Percentiles rank a stretch among this genome's conserved stretches.
phyloP scores from a whole-genome alignment of 2,329 filamentous ascomycete genomes.

The Xylaria polymorpha region DNA sequence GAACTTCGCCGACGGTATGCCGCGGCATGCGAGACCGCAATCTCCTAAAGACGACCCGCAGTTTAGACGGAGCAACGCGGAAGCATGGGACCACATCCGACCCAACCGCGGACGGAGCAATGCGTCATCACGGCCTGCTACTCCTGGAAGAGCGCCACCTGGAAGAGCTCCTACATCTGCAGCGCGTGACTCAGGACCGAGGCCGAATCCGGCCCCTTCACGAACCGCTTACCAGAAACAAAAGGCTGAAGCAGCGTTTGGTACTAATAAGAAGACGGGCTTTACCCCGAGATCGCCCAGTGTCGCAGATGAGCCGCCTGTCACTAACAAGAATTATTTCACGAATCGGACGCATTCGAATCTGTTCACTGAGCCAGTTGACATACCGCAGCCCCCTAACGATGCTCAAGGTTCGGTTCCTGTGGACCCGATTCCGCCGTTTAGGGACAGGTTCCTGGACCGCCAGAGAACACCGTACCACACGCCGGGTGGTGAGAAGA shows the following conservation, averaged over 20 bases:
- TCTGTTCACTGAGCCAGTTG: constrained; percentile 48
- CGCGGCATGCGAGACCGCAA: constrained; percentile 36
- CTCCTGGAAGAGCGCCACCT: constrained; percentile 44
- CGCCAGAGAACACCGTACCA: constrained; percentile 69
- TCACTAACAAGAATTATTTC: constrained; percentile 63
- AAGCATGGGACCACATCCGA: constrained; percentile 54
- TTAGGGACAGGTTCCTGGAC: constrained; percentile 59
- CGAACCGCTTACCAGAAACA: constrained; percentile 65
- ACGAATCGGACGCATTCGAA: constrained; percentile 51
- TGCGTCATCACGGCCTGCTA: constrained; percentile 44
- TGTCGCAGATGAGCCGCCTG: constrained; percentile 64
- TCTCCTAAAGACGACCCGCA: constrained; percentile 45
- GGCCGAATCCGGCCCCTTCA: constrained; percentile 55
- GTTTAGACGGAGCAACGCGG: constrained; percentile 46
- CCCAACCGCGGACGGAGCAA: constrained; percentile 37
- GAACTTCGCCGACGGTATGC: constrained; percentile 43
- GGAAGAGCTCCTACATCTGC: constrained; percentile 48
- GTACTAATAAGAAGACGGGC: constrained; percentile 59
- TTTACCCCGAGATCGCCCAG: constrained; percentile 62
- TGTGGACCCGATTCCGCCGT: constrained; percentile 62
- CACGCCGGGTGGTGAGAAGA: constrained; percentile 67
- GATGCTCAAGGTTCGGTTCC: constrained; percentile 42
- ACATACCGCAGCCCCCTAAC: constrained; percentile 33
- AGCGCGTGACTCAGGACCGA: constrained; percentile 42
- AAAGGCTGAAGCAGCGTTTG: constrained; percentile 67